Conservation (phyloP, 345 rosid species). For the Turnera subulata region DNA sequence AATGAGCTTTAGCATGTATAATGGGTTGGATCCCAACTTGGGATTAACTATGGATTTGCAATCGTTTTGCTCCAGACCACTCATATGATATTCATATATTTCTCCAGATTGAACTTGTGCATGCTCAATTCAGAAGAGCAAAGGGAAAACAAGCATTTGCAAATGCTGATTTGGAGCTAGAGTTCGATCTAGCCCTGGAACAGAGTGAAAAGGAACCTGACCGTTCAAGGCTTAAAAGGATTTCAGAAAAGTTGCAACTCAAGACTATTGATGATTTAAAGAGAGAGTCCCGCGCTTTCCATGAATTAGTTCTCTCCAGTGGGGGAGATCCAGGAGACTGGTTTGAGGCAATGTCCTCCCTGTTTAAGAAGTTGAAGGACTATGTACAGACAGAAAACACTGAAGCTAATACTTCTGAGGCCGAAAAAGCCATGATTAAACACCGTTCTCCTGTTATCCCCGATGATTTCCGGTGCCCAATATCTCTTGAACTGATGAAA, state of each 20-base stretch:
- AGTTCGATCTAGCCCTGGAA: conserved; percentile 57
- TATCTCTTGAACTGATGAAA: conserved; percentile 95
- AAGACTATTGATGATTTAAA: conserved; percentile 68
- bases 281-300: conserved; percentile 77
- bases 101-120: conserved; percentile 78
- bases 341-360: conserved; percentile 56
- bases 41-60: conserved; percentile 2
- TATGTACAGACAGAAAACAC: conserved; percentile 49
- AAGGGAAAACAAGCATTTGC: conserved; percentile 49
- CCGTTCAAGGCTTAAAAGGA: conserved; percentile 51
- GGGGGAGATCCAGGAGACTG: conserved; percentile 55
- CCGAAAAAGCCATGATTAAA: conserved; percentile 41
- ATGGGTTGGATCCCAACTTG: no score
- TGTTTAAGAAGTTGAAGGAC: conserved; percentile 72
- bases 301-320: conserved; percentile 60
- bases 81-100: not conserved
- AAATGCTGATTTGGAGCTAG: conserved; percentile 69
- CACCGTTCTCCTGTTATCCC: conserved; percentile 96
- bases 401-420: conserved; percentile 43
- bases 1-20: not conserved
- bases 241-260: conserved; percentile 78
- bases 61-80: not conserved
- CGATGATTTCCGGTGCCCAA: conserved; percentile 95
- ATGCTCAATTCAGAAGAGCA: conserved; percentile 82
- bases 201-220: conserved; percentile 58